Base-by-base conservation (phyloP, 768 basidiomycete genomes). In the Lentinula guzmanii region DNA sequence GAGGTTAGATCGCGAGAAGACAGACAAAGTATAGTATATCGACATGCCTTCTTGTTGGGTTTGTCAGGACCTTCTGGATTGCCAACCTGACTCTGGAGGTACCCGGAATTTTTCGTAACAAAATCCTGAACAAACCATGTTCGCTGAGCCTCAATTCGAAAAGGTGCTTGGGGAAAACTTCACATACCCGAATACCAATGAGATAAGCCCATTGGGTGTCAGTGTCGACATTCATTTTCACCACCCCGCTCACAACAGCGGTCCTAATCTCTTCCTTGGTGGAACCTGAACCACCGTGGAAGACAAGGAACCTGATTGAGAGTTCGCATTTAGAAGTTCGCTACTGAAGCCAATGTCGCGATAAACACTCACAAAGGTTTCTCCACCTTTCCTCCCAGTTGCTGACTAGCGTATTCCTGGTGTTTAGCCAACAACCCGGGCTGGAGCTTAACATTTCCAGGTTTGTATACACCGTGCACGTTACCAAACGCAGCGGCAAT, bases 211-310 rank as follows among this genome's bases (percentile, higher is more conserved):
- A 95, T 72, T 95, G 93, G 15, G 89, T 91, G 76, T 95, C 91
- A 62, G 95, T 98, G 74, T 96, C 94, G 62, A 97, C 93, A 79
- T 98, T 98, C 95, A 98, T 98, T 83, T 99, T 99, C 72, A 98
- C 88, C 45, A 97, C 96, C 70, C 96, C 96, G 73, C 95, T 83
- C 57, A 76, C 70, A 66, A 98, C 97, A 61, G 95, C 96, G 52
- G 88, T 93, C 68, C 79, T 81, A 78, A 98, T 99, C 77, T 99
- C 97, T 52, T 95, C 90, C 77, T 93, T 93, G 66, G 91, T 87
- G 35, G 97, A 98, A 50, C 97, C 97, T 58, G 97, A 98, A 65
- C 97, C 97, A 76, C 97, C 97, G 79, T 99, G 97, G 94, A 98
- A 99, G 75, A 98, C 97, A 64, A 98, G 91, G 86, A 89, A 98